Evolutionary conservation across 306 rosid genomes (phyloP).

Genomic region (Phaseolus lunatus): DNA sequence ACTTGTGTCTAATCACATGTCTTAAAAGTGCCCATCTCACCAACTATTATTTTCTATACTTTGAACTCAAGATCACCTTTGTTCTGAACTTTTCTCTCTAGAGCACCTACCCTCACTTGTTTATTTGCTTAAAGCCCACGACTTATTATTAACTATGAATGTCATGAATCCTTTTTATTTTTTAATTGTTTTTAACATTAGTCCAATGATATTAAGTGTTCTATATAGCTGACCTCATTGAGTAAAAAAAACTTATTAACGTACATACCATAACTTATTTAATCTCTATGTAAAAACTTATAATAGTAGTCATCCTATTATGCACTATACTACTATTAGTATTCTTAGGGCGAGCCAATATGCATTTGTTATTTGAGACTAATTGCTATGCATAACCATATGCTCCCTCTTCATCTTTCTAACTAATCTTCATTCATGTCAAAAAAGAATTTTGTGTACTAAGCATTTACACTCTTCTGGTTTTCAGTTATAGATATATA

Average conservation of each 20-base stretch:
- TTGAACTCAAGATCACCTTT: no score
- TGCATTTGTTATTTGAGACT: background rate
- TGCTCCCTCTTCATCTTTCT: conserved; percentile 22
- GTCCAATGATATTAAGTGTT: no score
- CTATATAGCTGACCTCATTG: background rate
- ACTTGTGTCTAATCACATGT: no score
- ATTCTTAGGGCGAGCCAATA: background rate
- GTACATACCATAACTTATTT: background rate
- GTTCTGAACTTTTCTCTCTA: no score
- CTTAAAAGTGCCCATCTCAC: no score
- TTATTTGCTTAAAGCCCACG: background rate
- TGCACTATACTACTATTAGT: background rate
- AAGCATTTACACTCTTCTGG: background rate
- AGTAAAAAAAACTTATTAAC: background rate
- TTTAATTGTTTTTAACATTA: no score
- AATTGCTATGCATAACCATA: background rate
- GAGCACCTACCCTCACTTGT: no score
- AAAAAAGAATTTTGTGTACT: background rate
- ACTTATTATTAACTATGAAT: background rate
- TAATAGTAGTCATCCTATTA: background rate
- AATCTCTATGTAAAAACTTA: background rate
- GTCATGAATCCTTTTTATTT: background rate
- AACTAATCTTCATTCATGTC: conserved; percentile 18
- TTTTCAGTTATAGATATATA: conserved; percentile 10
- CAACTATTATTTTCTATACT: no score